These are phyloP conservation scores for Violaceomyces palustris DNA, from an alignment of 1,284 basidiomycete genomes.

Conservation along the genomic window DNA sequence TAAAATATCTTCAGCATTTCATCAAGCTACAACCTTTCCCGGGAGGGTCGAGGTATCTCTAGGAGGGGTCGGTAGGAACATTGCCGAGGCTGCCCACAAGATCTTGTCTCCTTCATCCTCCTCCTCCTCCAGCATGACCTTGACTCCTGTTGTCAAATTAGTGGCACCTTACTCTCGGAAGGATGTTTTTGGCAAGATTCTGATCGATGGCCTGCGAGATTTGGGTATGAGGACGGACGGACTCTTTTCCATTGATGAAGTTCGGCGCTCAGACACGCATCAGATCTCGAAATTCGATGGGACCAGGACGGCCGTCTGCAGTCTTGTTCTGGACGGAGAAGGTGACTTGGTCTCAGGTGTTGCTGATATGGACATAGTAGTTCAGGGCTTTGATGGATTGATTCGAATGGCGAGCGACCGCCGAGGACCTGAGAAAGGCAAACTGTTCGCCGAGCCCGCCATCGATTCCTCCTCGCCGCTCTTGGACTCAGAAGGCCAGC, in stretches of 20 bases:
- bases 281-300: no score
- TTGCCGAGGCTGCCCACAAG: slow-evolving; percentile 79
- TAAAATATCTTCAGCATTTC: no score
- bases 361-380: slow-evolving; percentile 69
- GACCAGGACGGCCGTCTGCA: slow-evolving; percentile 71
- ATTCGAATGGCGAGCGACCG: slow-evolving; percentile 54
- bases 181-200: slow-evolving; percentile 54
- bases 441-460: slow-evolving; percentile 64
- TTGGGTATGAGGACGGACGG: slow-evolving; percentile 79
- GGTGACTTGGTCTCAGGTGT: slow-evolving; percentile 77
- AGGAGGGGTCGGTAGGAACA: slow-evolving; percentile 89
- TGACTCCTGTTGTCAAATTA: slow-evolving; percentile 33
- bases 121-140: slow-evolving; percentile 13
- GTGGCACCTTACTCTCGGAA: slow-evolving; percentile 55
- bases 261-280: no score
- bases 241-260: slow-evolving; percentile 55
- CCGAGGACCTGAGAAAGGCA: slow-evolving; percentile 57
- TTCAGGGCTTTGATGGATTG: background rate
- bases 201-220: slow-evolving; percentile 60
- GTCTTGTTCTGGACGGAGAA: slow-evolving; percentile 68
- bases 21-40: slow-evolving; percentile 69
- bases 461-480: slow-evolving; percentile 69
- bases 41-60: slow-evolving; percentile 69
- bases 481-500: slow-evolving; percentile 47
- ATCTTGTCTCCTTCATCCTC: slow-evolving; percentile 51